Percentiles rank a stretch among this genome's conserved stretches.
Evolutionary conservation across 2,329 filamentous ascomycete species (phyloP).

Genomic region (Rutstroemia sp.): DNA sequence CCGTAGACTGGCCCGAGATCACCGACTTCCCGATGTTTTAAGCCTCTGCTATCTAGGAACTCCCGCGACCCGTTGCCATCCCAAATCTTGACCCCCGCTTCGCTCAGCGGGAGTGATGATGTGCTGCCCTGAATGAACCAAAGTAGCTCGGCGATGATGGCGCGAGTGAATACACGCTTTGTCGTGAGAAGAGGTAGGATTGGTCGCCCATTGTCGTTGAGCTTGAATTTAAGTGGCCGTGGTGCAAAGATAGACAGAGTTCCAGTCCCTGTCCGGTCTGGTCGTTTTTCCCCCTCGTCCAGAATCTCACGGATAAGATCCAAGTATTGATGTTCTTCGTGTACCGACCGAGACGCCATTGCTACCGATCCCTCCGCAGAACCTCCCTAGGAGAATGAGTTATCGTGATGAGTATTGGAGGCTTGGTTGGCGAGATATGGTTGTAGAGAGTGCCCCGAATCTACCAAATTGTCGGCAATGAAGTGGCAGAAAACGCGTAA

Average conservation of each 20-base stretch:
- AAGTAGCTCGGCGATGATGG: slow-evolving; percentile 84
- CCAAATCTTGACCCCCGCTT: slow-evolving; percentile 91
- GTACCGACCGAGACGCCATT: slow-evolving; percentile 27
- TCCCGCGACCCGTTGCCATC: slow-evolving; percentile 91
- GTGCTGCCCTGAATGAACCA: slow-evolving; percentile 91
- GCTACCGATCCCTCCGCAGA: no score
- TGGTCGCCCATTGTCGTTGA: slow-evolving; percentile 54
- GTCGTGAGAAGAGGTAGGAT: slow-evolving; percentile 92
- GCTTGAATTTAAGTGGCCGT: slow-evolving; percentile 74
- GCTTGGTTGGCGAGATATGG: no score
- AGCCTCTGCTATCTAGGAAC: slow-evolving; percentile 79
- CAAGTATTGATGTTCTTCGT: slow-evolving; percentile 94
- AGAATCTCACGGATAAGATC: slow-evolving; percentile 83
- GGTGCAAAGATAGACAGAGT: slow-evolving; percentile 88
- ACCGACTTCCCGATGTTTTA: slow-evolving; percentile 73
- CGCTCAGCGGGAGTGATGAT: slow-evolving; percentile 67
- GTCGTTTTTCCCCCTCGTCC: slow-evolving; percentile 74
- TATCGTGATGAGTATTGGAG: no score
- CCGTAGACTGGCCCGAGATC: slow-evolving; percentile 95
- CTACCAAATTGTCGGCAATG: no score
- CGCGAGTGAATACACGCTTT: slow-evolving; percentile 89
- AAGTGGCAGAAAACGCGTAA: no score
- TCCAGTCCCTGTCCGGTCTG: slow-evolving; percentile 91
- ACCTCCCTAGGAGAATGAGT: no score
- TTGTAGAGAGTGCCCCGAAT: no score